A percentile compares a stretch with the other conserved stretches of the same genome.
Conservation (phyloP, 306 rosid genomes). For the Vigna nakashimae region DNA sequence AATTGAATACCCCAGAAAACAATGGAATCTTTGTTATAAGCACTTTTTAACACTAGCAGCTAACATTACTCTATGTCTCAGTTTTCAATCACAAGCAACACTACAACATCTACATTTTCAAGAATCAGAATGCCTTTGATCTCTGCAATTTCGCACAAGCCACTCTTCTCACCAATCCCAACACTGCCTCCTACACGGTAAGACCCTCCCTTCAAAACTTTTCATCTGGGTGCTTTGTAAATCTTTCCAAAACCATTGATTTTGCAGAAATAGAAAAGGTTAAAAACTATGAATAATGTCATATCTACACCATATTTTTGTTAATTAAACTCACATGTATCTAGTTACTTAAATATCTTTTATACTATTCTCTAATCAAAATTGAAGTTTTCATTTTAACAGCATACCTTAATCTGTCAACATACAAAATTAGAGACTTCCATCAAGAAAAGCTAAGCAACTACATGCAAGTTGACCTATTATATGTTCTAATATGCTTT, state of each 20-base stretch:
- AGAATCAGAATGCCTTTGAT: constrained; percentile 67
- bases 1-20: neutral
- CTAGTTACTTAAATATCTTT: neutral
- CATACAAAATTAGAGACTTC: neutral
- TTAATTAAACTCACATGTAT: neutral
- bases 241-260: neutral
- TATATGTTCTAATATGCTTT: neutral
- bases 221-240: constrained; percentile 16
- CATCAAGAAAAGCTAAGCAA: neutral
- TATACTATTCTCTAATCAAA: neutral
- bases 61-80: constrained; percentile 32
- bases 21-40: neutral
- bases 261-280: neutral
- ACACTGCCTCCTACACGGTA: constrained; percentile 68
- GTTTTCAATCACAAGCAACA: constrained; percentile 72
- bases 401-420: neutral
- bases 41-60: constrained; percentile 12
- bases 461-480: neutral
- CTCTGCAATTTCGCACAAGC: constrained; percentile 76
- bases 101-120: constrained; percentile 77
- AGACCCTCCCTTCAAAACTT: constrained; percentile 7
- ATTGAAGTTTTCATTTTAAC: neutral
- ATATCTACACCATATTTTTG: neutral
- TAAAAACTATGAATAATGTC: constrained; percentile 1
- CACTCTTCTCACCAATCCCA: constrained; percentile 69